phyloP scores from a whole-genome alignment of 805 yeast species.

The Kuraishia capsulata region DNA sequence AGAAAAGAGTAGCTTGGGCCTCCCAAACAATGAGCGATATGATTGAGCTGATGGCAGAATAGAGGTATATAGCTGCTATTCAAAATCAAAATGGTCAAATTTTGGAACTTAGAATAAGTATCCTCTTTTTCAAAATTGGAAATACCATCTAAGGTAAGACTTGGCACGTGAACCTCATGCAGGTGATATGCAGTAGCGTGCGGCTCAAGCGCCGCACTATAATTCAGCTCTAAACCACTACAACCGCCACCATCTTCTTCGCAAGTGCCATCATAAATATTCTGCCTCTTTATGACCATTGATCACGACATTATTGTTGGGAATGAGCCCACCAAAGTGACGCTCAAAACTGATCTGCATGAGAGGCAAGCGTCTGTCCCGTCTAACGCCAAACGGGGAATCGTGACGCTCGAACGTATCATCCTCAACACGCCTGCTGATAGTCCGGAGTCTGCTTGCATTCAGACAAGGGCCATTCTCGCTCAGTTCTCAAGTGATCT shows the following conservation, averaged over 20 bases:
- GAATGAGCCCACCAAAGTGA: too few species aligned
- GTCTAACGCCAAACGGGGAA: too few species aligned
- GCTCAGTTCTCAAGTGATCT: background rate
- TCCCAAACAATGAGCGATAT: conserved; percentile 43
- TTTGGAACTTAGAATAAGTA: background rate
- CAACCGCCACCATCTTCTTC: too few species aligned
- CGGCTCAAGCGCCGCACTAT: background rate
- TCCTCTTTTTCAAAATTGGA: background rate
- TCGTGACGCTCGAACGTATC: background rate
- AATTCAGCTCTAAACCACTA: too few species aligned
- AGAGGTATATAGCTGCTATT: background rate
- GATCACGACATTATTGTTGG: too few species aligned
- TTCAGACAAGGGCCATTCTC: background rate
- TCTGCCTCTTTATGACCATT: too few species aligned
- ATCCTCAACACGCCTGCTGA: background rate
- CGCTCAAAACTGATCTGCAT: too few species aligned
- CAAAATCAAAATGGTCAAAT: background rate
- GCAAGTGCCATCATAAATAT: too few species aligned
- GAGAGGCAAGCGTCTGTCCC: too few species aligned
- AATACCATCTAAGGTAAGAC: background rate
- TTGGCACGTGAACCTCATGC: too few species aligned
- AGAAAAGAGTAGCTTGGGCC: conserved; percentile 60
- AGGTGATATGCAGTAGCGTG: background rate
- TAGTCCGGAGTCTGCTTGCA: background rate
- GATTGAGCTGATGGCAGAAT: conserved; percentile 28